A percentile compares a stretch with the other conserved stretches of the same genome.
phyloP scores from a whole-genome alignment of 2,329 filamentous ascomycete species.

The Xylaria sp. region DNA sequence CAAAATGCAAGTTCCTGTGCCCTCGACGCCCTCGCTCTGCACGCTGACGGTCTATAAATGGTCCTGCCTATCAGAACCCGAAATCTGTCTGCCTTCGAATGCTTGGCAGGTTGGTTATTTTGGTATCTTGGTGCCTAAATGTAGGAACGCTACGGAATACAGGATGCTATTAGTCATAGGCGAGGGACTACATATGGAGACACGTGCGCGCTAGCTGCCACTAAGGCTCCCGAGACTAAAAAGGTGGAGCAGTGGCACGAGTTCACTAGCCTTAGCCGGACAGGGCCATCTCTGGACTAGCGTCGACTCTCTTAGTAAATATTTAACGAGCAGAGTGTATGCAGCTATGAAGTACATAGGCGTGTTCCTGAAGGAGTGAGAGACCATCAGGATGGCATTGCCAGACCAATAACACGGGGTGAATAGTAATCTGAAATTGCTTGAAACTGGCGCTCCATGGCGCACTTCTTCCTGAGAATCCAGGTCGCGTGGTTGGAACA shows the following conservation, averaged over 20 bases:
- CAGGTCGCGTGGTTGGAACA: too few species aligned
- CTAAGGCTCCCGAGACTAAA: background rate
- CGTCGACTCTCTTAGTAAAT: too few species aligned
- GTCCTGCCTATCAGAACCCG: background rate
- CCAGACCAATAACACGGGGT: too few species aligned
- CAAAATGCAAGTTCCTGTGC: background rate
- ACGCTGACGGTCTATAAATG: background rate
- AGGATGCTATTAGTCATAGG: background rate
- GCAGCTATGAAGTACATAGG: too few species aligned
- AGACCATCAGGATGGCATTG: too few species aligned
- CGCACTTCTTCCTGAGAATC: too few species aligned
- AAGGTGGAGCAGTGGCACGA: background rate
- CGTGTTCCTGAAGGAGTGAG: too few species aligned
- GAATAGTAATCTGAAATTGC: too few species aligned
- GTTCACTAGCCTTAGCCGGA: background rate
- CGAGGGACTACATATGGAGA: background rate
- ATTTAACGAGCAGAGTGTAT: too few species aligned
- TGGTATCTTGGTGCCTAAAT: background rate
- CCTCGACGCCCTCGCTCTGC: background rate
- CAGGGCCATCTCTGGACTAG: too few species aligned
- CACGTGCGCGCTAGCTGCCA: background rate
- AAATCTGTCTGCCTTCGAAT: background rate
- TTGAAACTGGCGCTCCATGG: too few species aligned
- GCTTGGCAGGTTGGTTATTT: constrained; percentile 9
- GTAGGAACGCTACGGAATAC: background rate